Base-by-base conservation (phyloP, 306 rosid genomes). In the Aeschynomene evenia region DNA sequence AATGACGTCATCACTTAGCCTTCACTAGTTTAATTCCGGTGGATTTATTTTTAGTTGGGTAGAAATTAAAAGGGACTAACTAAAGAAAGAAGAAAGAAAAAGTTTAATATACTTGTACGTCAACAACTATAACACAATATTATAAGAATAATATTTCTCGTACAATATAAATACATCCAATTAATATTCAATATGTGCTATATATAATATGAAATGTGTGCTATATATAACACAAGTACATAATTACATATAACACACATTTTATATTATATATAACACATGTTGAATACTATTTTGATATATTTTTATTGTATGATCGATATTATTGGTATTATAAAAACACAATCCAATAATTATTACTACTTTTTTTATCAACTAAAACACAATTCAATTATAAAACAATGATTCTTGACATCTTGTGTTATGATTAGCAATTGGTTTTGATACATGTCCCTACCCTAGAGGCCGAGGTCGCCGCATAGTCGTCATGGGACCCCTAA, bases 381-480 rank as follows among this genome's bases (percentile, higher is more conserved):
- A 54, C 29, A 33, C 14, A 9, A 2, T 6, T 10, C 11, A 50
- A 48, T 24, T 14, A 65, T 62, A 63, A 31, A 58, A 33, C 36
- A 45, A 60, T 7, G 55, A 68, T 26, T 67, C 45, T 40, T 9
- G 66, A 71, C 55, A 69, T 63, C 83, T 77, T 68, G 73, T 28
- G n/a, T n/a, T n/a, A n/a, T n/a, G n/a, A n/a, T 81, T 70, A 73
- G 76, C 73, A 79, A 75, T 74, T 80, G 46, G 81, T 66, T 66
- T 66, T 83, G 87, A 80, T 85, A 85, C 80, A 77, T 87, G 90
- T 86, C 85, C 58, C 68, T 72, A 46, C 69, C 74, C 62, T 77
- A 68, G 63, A 79, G 79, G 86, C 80, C 70, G 48, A 81, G 72
- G 80, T 81, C 45, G 77, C 73, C 72, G 59, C 70, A 72, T 23